Base-by-base conservation (phyloP, 2,329 filamentous ascomycete species). In the Ophioceras dolichostomum region DNA sequence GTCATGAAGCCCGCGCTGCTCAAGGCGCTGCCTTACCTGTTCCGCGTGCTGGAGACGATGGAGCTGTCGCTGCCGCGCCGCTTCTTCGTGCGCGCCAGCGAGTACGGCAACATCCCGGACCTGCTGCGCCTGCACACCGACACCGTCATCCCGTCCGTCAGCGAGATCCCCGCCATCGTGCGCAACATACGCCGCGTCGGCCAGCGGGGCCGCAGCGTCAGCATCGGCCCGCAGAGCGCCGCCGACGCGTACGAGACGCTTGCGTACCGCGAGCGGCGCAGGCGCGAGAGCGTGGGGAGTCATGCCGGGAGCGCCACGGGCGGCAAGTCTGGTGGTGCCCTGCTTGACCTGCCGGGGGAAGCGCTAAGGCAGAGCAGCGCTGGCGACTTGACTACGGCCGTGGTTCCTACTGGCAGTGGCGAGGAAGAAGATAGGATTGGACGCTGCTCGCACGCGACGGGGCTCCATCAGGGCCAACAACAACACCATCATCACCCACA, bases 231-330 rank as follows among this genome's bases (percentile, higher is more conserved):
- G 2, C 91, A 96, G 60, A 95, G 88, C 32, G 88, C 88, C 42
- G 91, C 91, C 2, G 91, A 98, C 60, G 91, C 87, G 18, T 94
- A 95, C 60, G 91, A 98, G 62, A 86, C 87, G 16, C 67, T 98
- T 34, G 91, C 89, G 5, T 94, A 94, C 53, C 79, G 89, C 16
- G 86, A 94, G 51, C 60, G 70, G 17, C 61, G 65, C 39, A 59
- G 72, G 21, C 56, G 70, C 22, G 72, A 76, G 59, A 70, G 72
- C 54, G 56, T 73, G 30, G 54, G 61, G 40, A 69, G 70, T 50
- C 67, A 72, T 38, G 58, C 60, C n/a, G 64, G 61, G 42, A 69
- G 65, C 45, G n/a, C n/a, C n/a, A n/a, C n/a, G n/a, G n/a, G n/a
- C n/a, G n/a, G n/a, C n/a, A n/a, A n/a, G n/a, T n/a, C n/a, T n/a